Evolutionary conservation across 1,284 basidiomycete species (phyloP), one percentile per base, ranked within the genome.

Genomic region (Phlebopus sp.): DNA sequence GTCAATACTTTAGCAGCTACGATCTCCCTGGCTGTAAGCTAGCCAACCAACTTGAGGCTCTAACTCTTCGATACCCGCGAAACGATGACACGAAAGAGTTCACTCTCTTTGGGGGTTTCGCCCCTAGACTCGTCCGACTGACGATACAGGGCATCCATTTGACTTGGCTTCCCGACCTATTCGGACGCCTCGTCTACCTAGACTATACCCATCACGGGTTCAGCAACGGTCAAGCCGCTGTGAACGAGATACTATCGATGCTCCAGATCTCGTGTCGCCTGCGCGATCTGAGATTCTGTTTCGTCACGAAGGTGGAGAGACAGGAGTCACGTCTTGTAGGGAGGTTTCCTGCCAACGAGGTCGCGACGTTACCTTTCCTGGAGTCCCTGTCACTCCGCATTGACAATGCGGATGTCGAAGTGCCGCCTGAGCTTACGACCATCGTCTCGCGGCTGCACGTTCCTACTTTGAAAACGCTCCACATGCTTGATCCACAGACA

Each of bases 81-180:
- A 86, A 86, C 57, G 84, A 86, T 53, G 83, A 86, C 59, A 70
- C 73, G 15, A 81, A 81, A 59, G 79, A 82, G 59, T 86, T 82
- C 52, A 65, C 68, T 39, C 73, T 85, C 36, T 87, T 87, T 62
- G 74, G 74, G 31, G 82, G 79, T n/a, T 66, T 71, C 53, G 75
- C 83, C 1, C 84, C 84, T 3, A 72, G 67, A 19, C 69, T 87
- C 10, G 68, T 73, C 34, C 70, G 71, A 15, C 70, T 76, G 35
- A 78, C 75, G 1, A 50, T 86, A n/a, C 76, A 82, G 48, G 84
- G 84, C 3, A 74, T 86, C 42, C 74, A 81, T 45, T 60, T 87
- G 34, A 64, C 71, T 6, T 85, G 84, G 82, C 60, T 76, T 4
- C 76, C 82, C 17, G 74, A 74, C 2, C 66, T 86, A 36, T 85